These are phyloP conservation scores for Penicillium sp. DNA, from an alignment of 2,329 filamentous ascomycete genomes.

Conservation along the genomic window DNA sequence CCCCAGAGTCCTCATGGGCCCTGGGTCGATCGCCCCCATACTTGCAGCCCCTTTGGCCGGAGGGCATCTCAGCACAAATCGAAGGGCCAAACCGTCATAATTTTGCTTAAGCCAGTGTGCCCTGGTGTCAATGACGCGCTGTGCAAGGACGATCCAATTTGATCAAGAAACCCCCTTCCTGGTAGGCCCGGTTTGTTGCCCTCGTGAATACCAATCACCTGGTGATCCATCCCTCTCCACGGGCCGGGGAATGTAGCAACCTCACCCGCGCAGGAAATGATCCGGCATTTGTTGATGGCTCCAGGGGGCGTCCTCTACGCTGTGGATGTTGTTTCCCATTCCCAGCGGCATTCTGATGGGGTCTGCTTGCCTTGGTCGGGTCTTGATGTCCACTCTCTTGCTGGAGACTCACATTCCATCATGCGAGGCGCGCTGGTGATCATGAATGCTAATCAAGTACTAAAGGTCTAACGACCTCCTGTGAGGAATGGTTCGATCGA, in stretches of 20 bases:
- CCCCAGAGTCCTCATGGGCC: not conserved
- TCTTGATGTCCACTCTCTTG: slow-evolving; percentile 4
- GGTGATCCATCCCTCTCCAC: slow-evolving; percentile 14
- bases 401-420: slow-evolving; percentile 21
- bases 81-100: not conserved
- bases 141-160: not conserved
- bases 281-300: slow-evolving; percentile 18
- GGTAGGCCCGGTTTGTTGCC: slow-evolving; percentile 8
- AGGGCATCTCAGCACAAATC: not conserved
- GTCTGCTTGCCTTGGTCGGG: slow-evolving; percentile 1
- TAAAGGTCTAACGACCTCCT: slow-evolving; percentile 23
- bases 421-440: slow-evolving; percentile 7
- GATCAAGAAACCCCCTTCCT: slow-evolving; percentile 6
- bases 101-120: not conserved
- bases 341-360: slow-evolving; percentile 25
- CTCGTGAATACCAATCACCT: slow-evolving; percentile 21
- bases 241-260: slow-evolving; percentile 20
- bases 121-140: not conserved
- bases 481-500: too few relatives aligned
- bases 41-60: not conserved
- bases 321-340: slow-evolving; percentile 19
- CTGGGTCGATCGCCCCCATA: slow-evolving; percentile 8
- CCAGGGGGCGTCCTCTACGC: not conserved
- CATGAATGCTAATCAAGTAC: slow-evolving; percentile 23
- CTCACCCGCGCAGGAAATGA: slow-evolving; percentile 8